Conservation (phyloP, 805 yeast genomes). For the Yarrowia alimentaria region DNA sequence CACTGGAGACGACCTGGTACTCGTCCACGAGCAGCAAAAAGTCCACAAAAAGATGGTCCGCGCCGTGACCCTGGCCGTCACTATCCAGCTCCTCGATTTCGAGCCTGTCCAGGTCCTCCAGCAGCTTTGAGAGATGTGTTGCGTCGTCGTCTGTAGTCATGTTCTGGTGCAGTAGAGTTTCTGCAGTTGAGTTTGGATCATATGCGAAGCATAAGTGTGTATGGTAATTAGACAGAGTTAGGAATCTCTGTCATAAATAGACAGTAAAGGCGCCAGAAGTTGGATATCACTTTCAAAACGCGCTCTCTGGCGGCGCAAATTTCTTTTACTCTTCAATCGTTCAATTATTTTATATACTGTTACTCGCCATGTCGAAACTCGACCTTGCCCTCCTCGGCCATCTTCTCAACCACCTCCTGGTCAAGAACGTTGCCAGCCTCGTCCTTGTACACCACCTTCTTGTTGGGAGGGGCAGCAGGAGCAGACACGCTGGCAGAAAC, state of each 20-base stretch:
- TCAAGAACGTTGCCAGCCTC: constrained; percentile 43
- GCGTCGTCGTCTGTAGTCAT: constrained; percentile 3
- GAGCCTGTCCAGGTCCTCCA: not conserved
- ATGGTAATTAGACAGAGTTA: too few relatives aligned
- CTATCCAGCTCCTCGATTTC: not conserved
- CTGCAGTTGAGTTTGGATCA: too few relatives aligned
- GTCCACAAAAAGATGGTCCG: constrained; percentile 6
- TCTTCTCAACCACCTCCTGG: constrained; percentile 30
- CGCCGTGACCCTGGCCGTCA: not conserved
- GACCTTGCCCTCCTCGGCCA: constrained; percentile 30
- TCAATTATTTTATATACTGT: constrained; percentile 6
- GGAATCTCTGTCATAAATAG: too few relatives aligned
- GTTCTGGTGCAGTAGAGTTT: not conserved
- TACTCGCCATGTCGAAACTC: constrained; percentile 28
- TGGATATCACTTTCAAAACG: too few relatives aligned
- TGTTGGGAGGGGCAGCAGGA: constrained; percentile 22
- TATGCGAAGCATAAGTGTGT: too few relatives aligned
- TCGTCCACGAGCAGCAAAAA: constrained; percentile 11
- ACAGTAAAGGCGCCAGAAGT: too few relatives aligned
- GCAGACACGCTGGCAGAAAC: constrained; percentile 13
- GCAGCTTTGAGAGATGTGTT: not conserved
- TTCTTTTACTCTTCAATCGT: too few relatives aligned
- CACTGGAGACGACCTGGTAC: not conserved
- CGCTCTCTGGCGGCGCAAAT: too few relatives aligned
- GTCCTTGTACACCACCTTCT: constrained; percentile 40